Evolutionary conservation across 2,329 filamentous ascomycete species (phyloP).

Genomic region (Keithomyces neogunnii): DNA sequence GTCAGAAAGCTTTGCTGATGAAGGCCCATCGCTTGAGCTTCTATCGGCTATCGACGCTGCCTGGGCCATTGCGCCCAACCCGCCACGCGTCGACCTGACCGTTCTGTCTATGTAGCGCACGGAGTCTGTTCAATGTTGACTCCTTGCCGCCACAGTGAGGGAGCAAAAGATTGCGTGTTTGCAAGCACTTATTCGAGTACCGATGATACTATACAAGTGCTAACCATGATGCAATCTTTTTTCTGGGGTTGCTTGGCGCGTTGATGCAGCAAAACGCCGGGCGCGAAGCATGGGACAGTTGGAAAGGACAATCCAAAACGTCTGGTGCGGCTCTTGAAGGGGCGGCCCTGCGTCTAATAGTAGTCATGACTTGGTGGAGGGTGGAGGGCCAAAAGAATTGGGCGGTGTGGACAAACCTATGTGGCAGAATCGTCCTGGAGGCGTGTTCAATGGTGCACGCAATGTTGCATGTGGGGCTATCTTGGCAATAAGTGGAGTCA

Average conservation of each 20-base stretch:
- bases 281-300: neutral
- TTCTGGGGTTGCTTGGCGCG: neutral
- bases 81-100: neutral
- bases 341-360: too few relatives aligned
- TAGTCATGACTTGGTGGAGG: too few relatives aligned
- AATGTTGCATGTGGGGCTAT: too few relatives aligned
- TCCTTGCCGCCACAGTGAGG: neutral
- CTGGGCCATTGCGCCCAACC: slow-evolving; percentile 3
- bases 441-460: neutral
- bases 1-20: slow-evolving; percentile 21
- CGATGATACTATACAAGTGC: neutral
- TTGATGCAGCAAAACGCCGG: neutral
- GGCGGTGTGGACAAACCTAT: slow-evolving; percentile 19
- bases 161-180: neutral
- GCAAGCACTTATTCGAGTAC: neutral
- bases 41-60: slow-evolving; percentile 1
- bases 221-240: neutral
- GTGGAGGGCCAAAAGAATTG: slow-evolving; percentile 11
- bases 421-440: slow-evolving; percentile 13
- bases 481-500: too few relatives aligned
- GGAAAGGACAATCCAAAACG: too few relatives aligned
- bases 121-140: neutral
- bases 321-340: too few relatives aligned
- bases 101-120: neutral
- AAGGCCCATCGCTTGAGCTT: neutral